phyloP scores from a whole-genome alignment of 352 stramenopile genomes.

The Globisporangium mamillatum region DNA sequence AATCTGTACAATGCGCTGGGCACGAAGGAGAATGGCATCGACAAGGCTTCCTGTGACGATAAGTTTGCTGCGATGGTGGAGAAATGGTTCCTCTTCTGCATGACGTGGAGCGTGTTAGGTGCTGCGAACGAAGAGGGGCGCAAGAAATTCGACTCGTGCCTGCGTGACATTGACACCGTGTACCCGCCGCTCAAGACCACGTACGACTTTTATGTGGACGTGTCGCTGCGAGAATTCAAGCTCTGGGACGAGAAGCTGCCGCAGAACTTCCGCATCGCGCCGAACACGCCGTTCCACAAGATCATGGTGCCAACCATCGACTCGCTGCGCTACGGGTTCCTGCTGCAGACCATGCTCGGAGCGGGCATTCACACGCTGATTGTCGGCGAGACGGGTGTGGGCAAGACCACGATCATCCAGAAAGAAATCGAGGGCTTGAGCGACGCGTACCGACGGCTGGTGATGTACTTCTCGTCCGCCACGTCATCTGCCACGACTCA shows the following conservation, averaged over 20 bases:
- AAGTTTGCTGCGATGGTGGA: slow-evolving; percentile 69
- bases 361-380: slow-evolving; percentile 82
- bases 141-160: slow-evolving; percentile 82
- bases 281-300: slow-evolving; percentile 77
- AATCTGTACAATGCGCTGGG: slow-evolving; percentile 82
- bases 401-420: slow-evolving; percentile 86
- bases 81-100: slow-evolving; percentile 85
- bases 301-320: slow-evolving; percentile 89
- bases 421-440: slow-evolving; percentile 79
- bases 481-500: slow-evolving; percentile 85
- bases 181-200: slow-evolving; percentile 91
- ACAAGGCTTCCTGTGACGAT: slow-evolving; percentile 57
- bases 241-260: slow-evolving; percentile 83
- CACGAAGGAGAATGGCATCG: slow-evolving; percentile 67
- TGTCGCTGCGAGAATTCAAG: slow-evolving; percentile 71
- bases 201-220: slow-evolving; percentile 93
- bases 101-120: slow-evolving; percentile 85
- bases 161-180: slow-evolving; percentile 91
- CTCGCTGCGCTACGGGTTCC: slow-evolving; percentile 75
- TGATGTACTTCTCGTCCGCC: slow-evolving; percentile 91
- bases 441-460: slow-evolving; percentile 69
- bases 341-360: slow-evolving; percentile 75
- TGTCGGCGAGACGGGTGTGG: slow-evolving; percentile 88
- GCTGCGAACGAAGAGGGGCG: slow-evolving; percentile 83
- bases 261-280: slow-evolving; percentile 65